phyloP scores from a whole-genome alignment of 805 yeast species.

The Teunomyces tritomae region DNA sequence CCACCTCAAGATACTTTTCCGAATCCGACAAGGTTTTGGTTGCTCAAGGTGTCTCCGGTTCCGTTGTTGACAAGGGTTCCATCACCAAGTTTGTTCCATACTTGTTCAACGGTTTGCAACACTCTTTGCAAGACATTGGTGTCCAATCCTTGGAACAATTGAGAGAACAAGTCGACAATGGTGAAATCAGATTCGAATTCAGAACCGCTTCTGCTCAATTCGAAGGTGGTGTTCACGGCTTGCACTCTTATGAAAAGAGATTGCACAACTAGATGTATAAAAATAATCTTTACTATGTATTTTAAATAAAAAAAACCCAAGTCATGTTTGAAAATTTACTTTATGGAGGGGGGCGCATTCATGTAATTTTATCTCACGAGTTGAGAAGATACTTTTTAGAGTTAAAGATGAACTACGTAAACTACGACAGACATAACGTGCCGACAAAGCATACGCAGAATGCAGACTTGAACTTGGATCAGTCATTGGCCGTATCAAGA shows the following conservation, averaged over 20 bases:
- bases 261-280: constrained; percentile 73
- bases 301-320: neutral
- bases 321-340: neutral
- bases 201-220: constrained; percentile 98
- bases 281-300: neutral
- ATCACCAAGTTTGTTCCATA: constrained; percentile 91
- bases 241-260: constrained; percentile 96
- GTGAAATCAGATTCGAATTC: constrained; percentile 87
- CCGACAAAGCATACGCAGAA: constrained; percentile 10
- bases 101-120: constrained; percentile 93
- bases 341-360: neutral
- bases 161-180: constrained; percentile 60
- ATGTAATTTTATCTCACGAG: neutral
- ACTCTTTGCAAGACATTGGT: constrained; percentile 98
- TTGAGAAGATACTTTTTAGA: neutral
- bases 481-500: constrained; percentile 54
- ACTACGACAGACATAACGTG: constrained; percentile 8
- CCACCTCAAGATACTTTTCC: constrained; percentile 96
- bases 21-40: constrained; percentile 94
- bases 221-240: constrained; percentile 97
- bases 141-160: constrained; percentile 62
- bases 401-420: constrained; percentile 6
- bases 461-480: constrained; percentile 53
- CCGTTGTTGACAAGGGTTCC: constrained; percentile 96
- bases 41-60: constrained; percentile 98